Conservation (phyloP, 306 rosid genomes). For the Trifolium dubium region DNA sequence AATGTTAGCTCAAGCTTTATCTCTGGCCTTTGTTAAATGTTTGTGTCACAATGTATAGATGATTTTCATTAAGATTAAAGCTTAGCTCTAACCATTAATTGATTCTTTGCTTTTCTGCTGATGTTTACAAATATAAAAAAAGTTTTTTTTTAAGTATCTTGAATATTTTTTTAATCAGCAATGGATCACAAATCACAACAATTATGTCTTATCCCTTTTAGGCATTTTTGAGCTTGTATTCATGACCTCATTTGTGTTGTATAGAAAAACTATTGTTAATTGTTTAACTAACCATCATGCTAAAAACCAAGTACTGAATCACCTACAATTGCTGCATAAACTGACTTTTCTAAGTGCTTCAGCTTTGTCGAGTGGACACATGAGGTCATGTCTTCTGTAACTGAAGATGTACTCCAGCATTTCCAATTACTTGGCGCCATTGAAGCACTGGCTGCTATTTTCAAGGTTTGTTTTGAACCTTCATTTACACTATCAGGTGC, state of each 20-base stretch:
- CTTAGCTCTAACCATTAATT: conserved; percentile 1
- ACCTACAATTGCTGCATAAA: conserved; percentile 15
- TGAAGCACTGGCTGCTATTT: conserved; percentile 83
- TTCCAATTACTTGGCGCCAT: conserved; percentile 81
- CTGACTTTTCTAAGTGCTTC: conserved; percentile 51
- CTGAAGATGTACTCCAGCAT: conserved; percentile 66
- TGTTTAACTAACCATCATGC: conserved; percentile 10
- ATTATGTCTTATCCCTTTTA: conserved; percentile 10
- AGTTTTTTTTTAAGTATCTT: conserved; percentile 12
- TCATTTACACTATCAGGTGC: conserved; percentile 22
- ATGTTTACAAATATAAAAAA: conserved; percentile 22
- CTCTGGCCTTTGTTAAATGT: conserved; percentile 11
- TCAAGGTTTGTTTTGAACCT: conserved; percentile 69
- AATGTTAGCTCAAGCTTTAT: conserved; percentile 28
- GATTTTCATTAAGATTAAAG: conserved; percentile 1
- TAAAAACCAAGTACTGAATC: conserved; percentile 19
- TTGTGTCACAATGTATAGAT: conserved; percentile 28
- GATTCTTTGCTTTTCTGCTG: conserved; percentile 15
- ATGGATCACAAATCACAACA: not conserved
- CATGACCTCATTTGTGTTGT: conserved; percentile 16
- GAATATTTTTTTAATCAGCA: not conserved
- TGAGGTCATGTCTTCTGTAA: conserved; percentile 68
- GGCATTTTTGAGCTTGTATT: conserved; percentile 31
- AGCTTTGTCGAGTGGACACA: conserved; percentile 93
- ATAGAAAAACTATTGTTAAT: not conserved